Evolutionary conservation across 129 eudicot genomes (phyloP).

Genomic region (Pittosporum tobira): DNA sequence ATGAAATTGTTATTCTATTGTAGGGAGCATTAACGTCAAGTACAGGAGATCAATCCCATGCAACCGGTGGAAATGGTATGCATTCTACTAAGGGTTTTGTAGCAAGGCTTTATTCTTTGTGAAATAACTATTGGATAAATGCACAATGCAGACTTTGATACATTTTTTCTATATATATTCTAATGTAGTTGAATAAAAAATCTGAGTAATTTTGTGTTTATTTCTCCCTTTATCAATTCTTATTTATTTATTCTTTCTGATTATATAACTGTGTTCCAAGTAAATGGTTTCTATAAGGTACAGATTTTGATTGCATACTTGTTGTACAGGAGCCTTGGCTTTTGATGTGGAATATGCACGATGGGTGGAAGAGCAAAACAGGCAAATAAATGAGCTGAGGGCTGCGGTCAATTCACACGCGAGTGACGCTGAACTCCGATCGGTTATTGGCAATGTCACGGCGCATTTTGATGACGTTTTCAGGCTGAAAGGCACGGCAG

Average conservation of each 20-base stretch:
- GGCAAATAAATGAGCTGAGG: slow-evolving; percentile 64
- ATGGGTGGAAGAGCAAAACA: slow-evolving; percentile 88
- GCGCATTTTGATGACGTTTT: slow-evolving; percentile 65
- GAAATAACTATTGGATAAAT: background rate
- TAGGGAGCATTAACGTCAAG: slow-evolving; percentile 65
- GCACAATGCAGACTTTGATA: background rate
- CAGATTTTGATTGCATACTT: slow-evolving; percentile 7
- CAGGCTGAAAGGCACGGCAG: slow-evolving; percentile 70
- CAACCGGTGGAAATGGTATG: slow-evolving; percentile 56
- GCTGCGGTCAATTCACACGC: slow-evolving; percentile 73
- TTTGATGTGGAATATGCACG: slow-evolving; percentile 86
- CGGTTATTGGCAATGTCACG: slow-evolving; percentile 57
- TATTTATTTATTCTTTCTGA: too few relatives aligned
- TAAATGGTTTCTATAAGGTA: background rate
- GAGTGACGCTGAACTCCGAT: slow-evolving; percentile 69
- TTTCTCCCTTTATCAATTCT: too few relatives aligned
- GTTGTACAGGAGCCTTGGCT: slow-evolving; percentile 77
- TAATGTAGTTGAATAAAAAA: too few relatives aligned
- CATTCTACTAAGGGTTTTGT: background rate
- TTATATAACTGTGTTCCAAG: background rate
- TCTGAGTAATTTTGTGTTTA: background rate
- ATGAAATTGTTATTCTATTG: slow-evolving; percentile 9
- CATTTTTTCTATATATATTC: too few relatives aligned
- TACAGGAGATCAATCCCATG: slow-evolving; percentile 69
- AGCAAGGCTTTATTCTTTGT: too few relatives aligned